Evolutionary conservation across 257 asterid species (phyloP).

Genomic region (Ilex aquifolium): DNA sequence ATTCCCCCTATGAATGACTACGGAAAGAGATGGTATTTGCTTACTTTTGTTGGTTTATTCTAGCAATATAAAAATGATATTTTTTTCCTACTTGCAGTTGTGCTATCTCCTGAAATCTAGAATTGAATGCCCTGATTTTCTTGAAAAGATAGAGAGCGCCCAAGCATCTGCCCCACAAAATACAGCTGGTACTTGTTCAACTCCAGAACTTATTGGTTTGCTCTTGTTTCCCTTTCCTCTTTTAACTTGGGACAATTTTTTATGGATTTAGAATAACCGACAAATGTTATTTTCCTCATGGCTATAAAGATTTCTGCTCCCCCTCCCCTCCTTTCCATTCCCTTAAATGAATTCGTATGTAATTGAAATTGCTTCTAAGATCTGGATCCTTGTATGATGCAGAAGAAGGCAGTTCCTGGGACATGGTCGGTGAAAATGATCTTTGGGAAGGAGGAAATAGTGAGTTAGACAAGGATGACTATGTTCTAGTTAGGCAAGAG

Average conservation of each 20-base stretch:
- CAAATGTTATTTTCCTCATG: neutral
- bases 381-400: slow-evolving; percentile 27
- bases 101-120: slow-evolving; percentile 80
- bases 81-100: slow-evolving; percentile 42
- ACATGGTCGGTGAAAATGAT: slow-evolving; percentile 77
- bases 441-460: slow-evolving; percentile 76
- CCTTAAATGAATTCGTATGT: neutral
- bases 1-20: no score
- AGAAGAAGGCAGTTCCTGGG: slow-evolving; percentile 95
- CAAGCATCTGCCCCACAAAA: slow-evolving; percentile 65
- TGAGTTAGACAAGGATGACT: slow-evolving; percentile 68
- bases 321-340: neutral
- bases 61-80: neutral
- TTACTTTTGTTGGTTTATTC: no score
- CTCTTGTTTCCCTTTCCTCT: neutral
- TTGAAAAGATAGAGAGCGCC: slow-evolving; percentile 74
- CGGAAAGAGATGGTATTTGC: no score
- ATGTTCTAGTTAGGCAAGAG: slow-evolving; percentile 88
- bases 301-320: neutral
- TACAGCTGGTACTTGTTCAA: slow-evolving; percentile 45
- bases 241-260: neutral
- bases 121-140: slow-evolving; percentile 80
- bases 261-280: neutral
- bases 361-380: neutral
- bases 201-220: slow-evolving; percentile 5